Percentiles rank a stretch among this genome's conserved stretches.
phyloP scores from a whole-genome alignment of 805 yeast genomes.

The Sungouiella blattae region DNA sequence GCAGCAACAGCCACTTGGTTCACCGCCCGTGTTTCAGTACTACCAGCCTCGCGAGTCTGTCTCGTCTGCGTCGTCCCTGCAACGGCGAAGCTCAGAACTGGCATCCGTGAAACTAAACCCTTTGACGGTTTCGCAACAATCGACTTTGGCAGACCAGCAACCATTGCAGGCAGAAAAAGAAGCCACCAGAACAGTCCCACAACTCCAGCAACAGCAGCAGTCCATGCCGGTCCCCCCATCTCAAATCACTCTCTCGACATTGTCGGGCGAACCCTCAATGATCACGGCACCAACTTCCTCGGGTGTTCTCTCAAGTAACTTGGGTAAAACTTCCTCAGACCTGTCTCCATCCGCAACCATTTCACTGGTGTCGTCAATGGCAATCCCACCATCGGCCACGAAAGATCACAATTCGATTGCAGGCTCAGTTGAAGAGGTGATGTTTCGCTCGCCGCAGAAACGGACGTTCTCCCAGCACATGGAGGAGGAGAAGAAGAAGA shows the following conservation, averaged over 20 bases:
- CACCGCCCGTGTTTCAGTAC: constrained; percentile 1
- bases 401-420: not conserved
- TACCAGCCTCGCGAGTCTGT: constrained; percentile 1
- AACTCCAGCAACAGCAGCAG: no score
- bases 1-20: not conserved
- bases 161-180: no score
- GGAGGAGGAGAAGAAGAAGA: constrained; percentile 1
- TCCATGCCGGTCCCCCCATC: no score
- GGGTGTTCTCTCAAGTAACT: no score
- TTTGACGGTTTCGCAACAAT: no score
- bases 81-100: not conserved
- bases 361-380: not conserved
- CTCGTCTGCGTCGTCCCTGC: not conserved
- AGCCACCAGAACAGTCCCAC: no score
- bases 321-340: not conserved
- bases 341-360: not conserved
- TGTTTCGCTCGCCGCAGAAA: constrained; percentile 1
- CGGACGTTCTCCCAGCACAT: not conserved
- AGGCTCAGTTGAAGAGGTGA: not conserved
- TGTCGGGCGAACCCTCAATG: no score
- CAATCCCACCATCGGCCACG: not conserved
- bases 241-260: no score
- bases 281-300: no score
- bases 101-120: not conserved
- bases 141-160: no score